These are phyloP conservation scores for Oryza longistaminata DNA, from an alignment of 176 grass and related monocot species.

Conservation along the genomic window DNA sequence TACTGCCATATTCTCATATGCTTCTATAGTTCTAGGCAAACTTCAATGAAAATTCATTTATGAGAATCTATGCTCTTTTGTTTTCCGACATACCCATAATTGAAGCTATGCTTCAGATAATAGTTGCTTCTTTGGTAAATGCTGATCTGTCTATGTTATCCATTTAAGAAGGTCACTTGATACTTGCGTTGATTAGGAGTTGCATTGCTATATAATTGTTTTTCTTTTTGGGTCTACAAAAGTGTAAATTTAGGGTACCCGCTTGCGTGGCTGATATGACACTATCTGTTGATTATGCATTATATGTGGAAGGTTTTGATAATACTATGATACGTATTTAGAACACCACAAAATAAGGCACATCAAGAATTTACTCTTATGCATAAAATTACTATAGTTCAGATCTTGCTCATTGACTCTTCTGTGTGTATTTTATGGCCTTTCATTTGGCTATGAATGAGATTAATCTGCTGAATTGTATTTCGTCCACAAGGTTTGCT, in stretches of 20 bases:
- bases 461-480: not conserved
- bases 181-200: conserved; percentile 2
- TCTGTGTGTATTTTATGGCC: not conserved
- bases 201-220: not conserved
- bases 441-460: not conserved
- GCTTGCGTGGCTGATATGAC: not conserved
- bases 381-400: not conserved
- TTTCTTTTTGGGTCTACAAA: not conserved
- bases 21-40: not conserved
- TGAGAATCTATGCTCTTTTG: not conserved
- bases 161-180: conserved; percentile 8
- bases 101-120: not conserved
- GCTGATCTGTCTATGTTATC: not conserved
- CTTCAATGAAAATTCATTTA: not conserved
- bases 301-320: not conserved
- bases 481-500: not conserved
- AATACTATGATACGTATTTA: not conserved
- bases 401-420: too few species aligned
- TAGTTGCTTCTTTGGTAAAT: conserved; percentile 21
- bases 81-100: not conserved
- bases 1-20: not conserved
- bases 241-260: not conserved
- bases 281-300: not conserved
- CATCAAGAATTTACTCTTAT: not conserved
- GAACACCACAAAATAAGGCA: not conserved